Evolutionary conservation across 1,284 basidiomycete genomes (phyloP).

Genomic region (Puccinia horiana): DNA sequence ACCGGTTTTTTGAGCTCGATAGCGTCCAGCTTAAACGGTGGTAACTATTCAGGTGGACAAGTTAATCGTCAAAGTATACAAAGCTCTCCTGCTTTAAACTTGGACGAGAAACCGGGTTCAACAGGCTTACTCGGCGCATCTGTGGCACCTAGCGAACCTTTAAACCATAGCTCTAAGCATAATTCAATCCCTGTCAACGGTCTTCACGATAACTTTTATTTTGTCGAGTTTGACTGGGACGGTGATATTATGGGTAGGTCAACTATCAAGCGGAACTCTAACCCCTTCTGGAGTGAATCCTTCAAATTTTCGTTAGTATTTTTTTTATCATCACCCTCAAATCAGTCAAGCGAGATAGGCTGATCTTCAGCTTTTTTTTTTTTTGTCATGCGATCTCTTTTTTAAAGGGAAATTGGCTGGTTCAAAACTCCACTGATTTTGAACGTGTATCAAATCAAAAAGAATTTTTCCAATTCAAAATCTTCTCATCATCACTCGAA

Average conservation of each 20-base stretch:
- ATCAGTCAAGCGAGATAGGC: not conserved
- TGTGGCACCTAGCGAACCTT: not conserved
- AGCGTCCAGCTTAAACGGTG: not conserved
- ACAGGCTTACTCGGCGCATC: not conserved
- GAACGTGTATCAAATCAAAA: constrained; percentile 47
- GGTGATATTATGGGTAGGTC: constrained; percentile 32
- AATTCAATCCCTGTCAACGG: not conserved
- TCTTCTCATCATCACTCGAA: not conserved
- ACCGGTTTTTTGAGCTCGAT: constrained; percentile 10
- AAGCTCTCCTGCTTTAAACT: not conserved
- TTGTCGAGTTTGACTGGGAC: constrained; percentile 47
- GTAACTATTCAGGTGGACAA: not conserved
- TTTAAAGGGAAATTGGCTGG: constrained; percentile 33
- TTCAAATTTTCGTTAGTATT: constrained; percentile 38
- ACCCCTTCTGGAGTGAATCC: constrained; percentile 47
- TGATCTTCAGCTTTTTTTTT: not conserved
- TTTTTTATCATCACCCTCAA: not conserved
- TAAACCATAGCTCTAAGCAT: not conserved
- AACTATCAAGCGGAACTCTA: constrained; percentile 33
- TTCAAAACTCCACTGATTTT: constrained; percentile 27
- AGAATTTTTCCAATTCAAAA: not conserved
- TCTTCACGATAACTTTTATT: constrained; percentile 37
- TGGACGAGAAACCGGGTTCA: not conserved
- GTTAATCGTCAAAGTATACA: constrained; percentile 15
- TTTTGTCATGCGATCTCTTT: not conserved